A percentile compares a stretch with the other conserved stretches of the same genome.
These are phyloP conservation scores for Debaryomyces psychrophilus DNA, from an alignment of 1,139 yeast genomes.

Conservation along the genomic window DNA sequence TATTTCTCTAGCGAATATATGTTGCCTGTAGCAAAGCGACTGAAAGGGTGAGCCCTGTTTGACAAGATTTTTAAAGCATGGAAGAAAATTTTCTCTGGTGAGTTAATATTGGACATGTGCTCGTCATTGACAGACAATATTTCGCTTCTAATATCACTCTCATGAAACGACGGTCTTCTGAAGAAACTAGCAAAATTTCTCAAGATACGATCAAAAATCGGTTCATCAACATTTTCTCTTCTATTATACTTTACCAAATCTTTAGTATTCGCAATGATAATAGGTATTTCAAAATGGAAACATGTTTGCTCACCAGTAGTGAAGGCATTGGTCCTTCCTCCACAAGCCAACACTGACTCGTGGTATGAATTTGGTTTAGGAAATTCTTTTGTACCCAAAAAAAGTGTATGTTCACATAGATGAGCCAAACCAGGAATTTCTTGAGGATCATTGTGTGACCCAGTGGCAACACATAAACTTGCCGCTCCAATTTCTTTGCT, in stretches of 20 bases:
- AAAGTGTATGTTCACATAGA: conserved; percentile 70
- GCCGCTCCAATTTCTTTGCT: conserved; percentile 45
- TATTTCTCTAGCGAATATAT: conserved; percentile 29
- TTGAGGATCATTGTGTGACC: conserved; percentile 65
- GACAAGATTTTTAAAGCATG: conserved; percentile 62
- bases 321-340: conserved; percentile 65
- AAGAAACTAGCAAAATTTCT: conserved; percentile 57
- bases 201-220: conserved; percentile 46
- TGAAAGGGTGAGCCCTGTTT: conserved; percentile 43
- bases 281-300: conserved; percentile 62
- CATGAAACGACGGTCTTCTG: conserved; percentile 51
- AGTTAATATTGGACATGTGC: conserved; percentile 53
- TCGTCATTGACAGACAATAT: conserved; percentile 65
- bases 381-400: conserved; percentile 57
- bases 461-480: conserved; percentile 57
- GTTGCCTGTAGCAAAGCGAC: conserved; percentile 52
- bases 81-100: conserved; percentile 49
- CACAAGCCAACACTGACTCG: conserved; percentile 43
- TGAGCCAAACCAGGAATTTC: conserved; percentile 67
- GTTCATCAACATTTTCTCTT: conserved; percentile 20
- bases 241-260: not conserved
- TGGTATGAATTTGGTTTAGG: conserved; percentile 53
- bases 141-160: conserved; percentile 49
- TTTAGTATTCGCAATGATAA: conserved; percentile 25
- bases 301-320: conserved; percentile 69